phyloP scores from a whole-genome alignment of 1,284 basidiomycete species.

The Coniophora puteana region DNA sequence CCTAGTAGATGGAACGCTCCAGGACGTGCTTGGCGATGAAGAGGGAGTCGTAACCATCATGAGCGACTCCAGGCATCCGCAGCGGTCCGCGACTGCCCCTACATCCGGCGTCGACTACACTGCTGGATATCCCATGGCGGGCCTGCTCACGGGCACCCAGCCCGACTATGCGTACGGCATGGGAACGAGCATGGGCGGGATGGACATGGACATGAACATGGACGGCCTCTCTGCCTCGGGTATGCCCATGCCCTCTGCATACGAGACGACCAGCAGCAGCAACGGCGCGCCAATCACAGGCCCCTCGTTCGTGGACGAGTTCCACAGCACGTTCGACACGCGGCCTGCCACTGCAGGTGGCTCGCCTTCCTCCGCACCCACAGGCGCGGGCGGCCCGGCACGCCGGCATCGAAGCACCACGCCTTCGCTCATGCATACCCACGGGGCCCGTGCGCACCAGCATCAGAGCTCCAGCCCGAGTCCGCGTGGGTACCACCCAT shows the following conservation, averaged over 20 bases:
- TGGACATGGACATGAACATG: conserved; percentile 27
- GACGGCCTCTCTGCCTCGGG: conserved; percentile 18
- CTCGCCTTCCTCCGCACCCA: no score
- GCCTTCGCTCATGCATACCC: conserved; percentile 50
- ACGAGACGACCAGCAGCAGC: conserved; percentile 30
- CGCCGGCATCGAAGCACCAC: conserved; percentile 73
- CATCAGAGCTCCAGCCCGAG: conserved; percentile 21
- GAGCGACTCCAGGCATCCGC: conserved; percentile 13
- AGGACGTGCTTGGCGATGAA: conserved; percentile 57
- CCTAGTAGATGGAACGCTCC: conserved; percentile 53
- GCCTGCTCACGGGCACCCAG: conserved; percentile 6
- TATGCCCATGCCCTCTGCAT: conserved; percentile 28
- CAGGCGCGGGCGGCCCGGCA: conserved; percentile 49
- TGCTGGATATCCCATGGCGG: no score
- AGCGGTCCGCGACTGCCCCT: no score
- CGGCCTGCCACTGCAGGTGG: conserved; percentile 21
- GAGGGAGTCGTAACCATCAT: conserved; percentile 51
- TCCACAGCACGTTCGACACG: conserved; percentile 38
- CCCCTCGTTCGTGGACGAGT: conserved; percentile 63
- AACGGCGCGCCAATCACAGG: conserved; percentile 43
- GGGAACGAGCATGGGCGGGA: no score
- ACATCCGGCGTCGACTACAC: no score
- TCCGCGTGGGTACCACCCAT: conserved; percentile 28
- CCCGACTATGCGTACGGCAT: conserved; percentile 6
- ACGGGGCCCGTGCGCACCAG: conserved; percentile 41